A percentile compares a stretch with the other conserved stretches of the same genome.
Evolutionary conservation across 2,329 filamentous ascomycete genomes (phyloP).

Genomic region (Lecanicillium sp.): DNA sequence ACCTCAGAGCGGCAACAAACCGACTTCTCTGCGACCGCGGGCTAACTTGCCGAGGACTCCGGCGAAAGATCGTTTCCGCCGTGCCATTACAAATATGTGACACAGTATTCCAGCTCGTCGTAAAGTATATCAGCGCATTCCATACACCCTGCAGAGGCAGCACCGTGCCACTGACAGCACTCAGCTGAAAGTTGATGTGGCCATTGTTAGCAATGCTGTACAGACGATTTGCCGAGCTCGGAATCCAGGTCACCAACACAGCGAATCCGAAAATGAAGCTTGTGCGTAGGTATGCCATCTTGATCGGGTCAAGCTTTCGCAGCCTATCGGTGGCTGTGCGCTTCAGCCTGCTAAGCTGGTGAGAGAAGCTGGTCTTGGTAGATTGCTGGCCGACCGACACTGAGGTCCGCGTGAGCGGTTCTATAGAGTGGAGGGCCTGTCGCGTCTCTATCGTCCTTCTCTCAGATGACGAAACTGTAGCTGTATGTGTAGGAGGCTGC

Average conservation of each 20-base stretch:
- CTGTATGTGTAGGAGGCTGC: background rate
- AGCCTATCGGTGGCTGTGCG: conserved; percentile 28
- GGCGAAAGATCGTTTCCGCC: conserved; percentile 16
- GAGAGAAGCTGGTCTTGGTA: background rate
- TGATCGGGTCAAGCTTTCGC: conserved; percentile 44
- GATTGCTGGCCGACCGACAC: background rate
- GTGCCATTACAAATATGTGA: conserved; percentile 20
- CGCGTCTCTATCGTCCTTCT: background rate
- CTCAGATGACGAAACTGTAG: background rate
- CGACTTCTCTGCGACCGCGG: background rate
- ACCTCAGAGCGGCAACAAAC: background rate
- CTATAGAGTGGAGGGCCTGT: background rate
- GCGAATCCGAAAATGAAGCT: conserved; percentile 56
- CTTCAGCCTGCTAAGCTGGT: conserved; percentile 15
- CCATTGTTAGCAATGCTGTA: conserved; percentile 53
- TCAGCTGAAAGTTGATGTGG: conserved; percentile 54
- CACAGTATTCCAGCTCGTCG: conserved; percentile 48
- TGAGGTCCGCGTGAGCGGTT: background rate
- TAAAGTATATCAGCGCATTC: conserved; percentile 72
- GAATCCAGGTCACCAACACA: conserved; percentile 55
- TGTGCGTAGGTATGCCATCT: conserved; percentile 53
- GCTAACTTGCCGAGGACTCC: conserved; percentile 1
- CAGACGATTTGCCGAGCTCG: conserved; percentile 66
- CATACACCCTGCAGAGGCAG: conserved; percentile 73
- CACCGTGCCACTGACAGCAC: conserved; percentile 63